Conservation (phyloP, 371 early-diverging fungal species). For the Vairimorpha necatrix region DNA sequence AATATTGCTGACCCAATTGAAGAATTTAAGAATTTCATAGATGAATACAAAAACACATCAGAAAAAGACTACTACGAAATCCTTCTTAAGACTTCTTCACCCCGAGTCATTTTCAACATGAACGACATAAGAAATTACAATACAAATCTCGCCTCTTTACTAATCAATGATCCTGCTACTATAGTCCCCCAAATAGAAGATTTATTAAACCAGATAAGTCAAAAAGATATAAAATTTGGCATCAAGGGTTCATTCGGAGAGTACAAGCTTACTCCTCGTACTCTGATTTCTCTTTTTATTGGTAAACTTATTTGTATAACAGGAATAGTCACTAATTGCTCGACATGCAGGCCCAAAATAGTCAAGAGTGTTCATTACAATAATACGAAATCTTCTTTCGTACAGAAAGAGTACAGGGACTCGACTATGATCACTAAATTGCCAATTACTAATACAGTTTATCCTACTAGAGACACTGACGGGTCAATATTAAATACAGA, state of each 20-base stretch:
- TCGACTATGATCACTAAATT: slow-evolving; percentile 68
- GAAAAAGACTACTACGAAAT: slow-evolving; percentile 20
- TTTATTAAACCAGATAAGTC: slow-evolving; percentile 16
- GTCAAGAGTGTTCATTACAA: slow-evolving; percentile 83
- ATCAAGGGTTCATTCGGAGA: slow-evolving; percentile 86
- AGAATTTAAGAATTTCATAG: slow-evolving; percentile 28
- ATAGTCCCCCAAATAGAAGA: slow-evolving; percentile 63
- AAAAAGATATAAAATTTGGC: slow-evolving; percentile 65
- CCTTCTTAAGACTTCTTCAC: slow-evolving; percentile 9
- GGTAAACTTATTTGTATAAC: slow-evolving; percentile 86
- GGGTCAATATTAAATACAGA: slow-evolving; percentile 83
- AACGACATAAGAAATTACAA: slow-evolving; percentile 58
- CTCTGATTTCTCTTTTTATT: slow-evolving; percentile 73
- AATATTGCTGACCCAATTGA: slow-evolving; percentile 17
- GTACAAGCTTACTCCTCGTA: slow-evolving; percentile 78
- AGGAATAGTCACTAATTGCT: slow-evolving; percentile 95
- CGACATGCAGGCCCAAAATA: slow-evolving; percentile 90
- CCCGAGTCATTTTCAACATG: slow-evolving; percentile 56
- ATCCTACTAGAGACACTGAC: slow-evolving; percentile 70
- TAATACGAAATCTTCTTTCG: slow-evolving; percentile 74
- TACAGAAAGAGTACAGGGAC: slow-evolving; percentile 81
- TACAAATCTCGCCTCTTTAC: slow-evolving; percentile 43
- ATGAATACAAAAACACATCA: slow-evolving; percentile 9
- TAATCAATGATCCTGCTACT: slow-evolving; percentile 53
- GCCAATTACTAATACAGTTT: slow-evolving; percentile 70